Evolutionary conservation across 768 basidiomycete genomes (phyloP), one percentile per base, ranked within the genome.

Genomic region (Mycena chlorophos): DNA sequence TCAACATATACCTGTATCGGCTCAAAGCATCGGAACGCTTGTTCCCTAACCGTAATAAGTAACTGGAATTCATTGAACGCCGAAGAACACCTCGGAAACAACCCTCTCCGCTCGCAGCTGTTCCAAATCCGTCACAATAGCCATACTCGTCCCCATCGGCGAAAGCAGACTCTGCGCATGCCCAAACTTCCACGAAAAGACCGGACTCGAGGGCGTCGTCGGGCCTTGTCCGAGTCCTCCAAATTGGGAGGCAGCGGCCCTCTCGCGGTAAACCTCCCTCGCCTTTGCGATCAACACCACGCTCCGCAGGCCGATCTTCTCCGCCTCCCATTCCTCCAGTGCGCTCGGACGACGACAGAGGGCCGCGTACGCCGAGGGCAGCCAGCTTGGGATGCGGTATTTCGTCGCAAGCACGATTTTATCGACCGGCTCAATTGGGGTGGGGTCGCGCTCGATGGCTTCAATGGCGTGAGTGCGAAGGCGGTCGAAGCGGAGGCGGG

Each of bases 351-450:
- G 68, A 51, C 62, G 51, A 56, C 75, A 74, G 6, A 79, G 59
- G 16, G 67, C 67, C 28, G 63, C 63, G 56, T 75, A 77, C 17
- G 78, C 73, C 1, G 72, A 67, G 6, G 62, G 52, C 20, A 74
- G 67, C 78, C 78, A 80, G 37, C 68, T 61, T 14, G 63, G 65
- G 22, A 79, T 67, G 47, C 71, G 66, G 54, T 73, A 71, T 57
- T 72, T 70, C 29, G 65, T 63, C 5, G 77, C 77, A n/a, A 80
- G 69, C 25, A 63, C 63, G 25, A 79, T 66, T 47, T 66, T 65
- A 27, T 72, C 65, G 34, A 73, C 66, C 14, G 73, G 70, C 47
- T 72, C 67, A 4, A 71, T 39, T 2, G 51, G 4, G 1, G 56
- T 55, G 13, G 54, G 37, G 42, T 42, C 52, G 16, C 55, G 54